These are phyloP conservation scores for Aspergillus jensenii DNA, from an alignment of 2,329 filamentous ascomycete species.

Conservation along the genomic window DNA sequence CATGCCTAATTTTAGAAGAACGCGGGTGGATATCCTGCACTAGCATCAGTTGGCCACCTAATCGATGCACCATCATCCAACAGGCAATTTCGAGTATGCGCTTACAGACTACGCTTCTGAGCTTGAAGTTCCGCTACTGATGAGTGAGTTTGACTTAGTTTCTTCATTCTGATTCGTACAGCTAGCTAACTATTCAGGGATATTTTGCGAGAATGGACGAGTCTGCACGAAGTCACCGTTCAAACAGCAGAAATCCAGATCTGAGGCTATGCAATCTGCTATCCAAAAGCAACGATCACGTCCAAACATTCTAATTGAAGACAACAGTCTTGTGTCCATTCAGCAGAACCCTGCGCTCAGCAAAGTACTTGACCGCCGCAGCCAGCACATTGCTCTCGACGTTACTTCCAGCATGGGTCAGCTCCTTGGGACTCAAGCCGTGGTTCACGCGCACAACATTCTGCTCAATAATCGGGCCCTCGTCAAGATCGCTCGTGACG, in stretches of 20 bases:
- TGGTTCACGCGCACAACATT: constrained; percentile 75
- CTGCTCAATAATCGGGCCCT: constrained; percentile 88
- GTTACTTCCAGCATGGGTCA: constrained; percentile 78
- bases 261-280: not conserved
- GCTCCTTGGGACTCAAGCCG: constrained; percentile 69
- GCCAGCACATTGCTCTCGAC: constrained; percentile 82
- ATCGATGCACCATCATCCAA: constrained; percentile 27
- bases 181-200: constrained; percentile 25
- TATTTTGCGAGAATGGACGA: constrained; percentile 51
- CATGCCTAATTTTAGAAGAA: too few species aligned
- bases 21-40: too few species aligned
- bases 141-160: constrained; percentile 42
- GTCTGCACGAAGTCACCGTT: constrained; percentile 37
- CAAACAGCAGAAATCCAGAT: constrained; percentile 11
- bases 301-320: constrained; percentile 50
- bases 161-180: too few species aligned
- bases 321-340: constrained; percentile 81
- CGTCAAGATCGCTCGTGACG: constrained; percentile 79
- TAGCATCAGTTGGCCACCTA: too few species aligned
- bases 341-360: constrained; percentile 73
- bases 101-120: constrained; percentile 55
- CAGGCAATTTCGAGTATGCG: constrained; percentile 33
- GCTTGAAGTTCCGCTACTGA: constrained; percentile 54
- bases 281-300: not conserved
- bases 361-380: constrained; percentile 80